Conservation (phyloP, 163 green algal species). For the Scenedesmus sp. region DNA sequence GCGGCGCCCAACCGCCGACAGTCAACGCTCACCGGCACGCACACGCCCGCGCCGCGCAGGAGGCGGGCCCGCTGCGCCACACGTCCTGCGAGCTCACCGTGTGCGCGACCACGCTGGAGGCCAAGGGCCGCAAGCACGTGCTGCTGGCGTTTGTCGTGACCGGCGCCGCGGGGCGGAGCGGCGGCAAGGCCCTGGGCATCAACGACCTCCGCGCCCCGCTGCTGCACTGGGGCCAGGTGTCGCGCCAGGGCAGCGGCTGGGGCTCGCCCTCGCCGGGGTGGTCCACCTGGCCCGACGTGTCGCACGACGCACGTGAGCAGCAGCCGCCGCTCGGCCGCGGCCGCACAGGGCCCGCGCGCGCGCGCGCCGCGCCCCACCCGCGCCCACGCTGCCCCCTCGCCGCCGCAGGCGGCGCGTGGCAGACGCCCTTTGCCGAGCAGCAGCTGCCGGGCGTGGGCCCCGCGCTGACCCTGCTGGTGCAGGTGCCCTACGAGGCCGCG, state of each 20-base stretch:
- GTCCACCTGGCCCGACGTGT: slow-evolving; percentile 37
- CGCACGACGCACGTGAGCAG: slow-evolving; percentile 35
- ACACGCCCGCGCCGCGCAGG: slow-evolving; percentile 5
- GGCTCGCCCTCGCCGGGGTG: slow-evolving; percentile 18
- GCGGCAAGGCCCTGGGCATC: slow-evolving; percentile 6
- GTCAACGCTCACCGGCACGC: no score
- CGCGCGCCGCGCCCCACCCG: no score
- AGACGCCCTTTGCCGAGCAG: slow-evolving; percentile 38
- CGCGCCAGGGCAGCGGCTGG: slow-evolving; percentile 17
- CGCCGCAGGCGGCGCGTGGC: slow-evolving; percentile 37
- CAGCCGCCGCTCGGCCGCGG: no score
- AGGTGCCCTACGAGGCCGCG: slow-evolving; percentile 13
- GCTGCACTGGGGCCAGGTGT: slow-evolving; percentile 34
- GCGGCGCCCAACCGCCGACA: no score
- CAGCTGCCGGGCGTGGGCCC: not conserved
- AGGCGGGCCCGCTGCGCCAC: slow-evolving; percentile 10
- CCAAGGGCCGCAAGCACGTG: not conserved
- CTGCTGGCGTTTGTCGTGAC: slow-evolving; percentile 42
- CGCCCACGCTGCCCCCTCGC: no score
- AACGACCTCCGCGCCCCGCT: slow-evolving; percentile 9
- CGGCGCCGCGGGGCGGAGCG: not conserved
- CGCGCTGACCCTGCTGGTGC: slow-evolving; percentile 27
- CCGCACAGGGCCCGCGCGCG: no score
- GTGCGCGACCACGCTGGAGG: not conserved
- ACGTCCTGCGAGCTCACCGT: slow-evolving; percentile 24